Percentiles rank a stretch among this genome's conserved stretches.
These are phyloP conservation scores for Aureobasidium sp. DNA, from an alignment of 2,329 filamentous ascomycete genomes.

Conservation along the genomic window DNA sequence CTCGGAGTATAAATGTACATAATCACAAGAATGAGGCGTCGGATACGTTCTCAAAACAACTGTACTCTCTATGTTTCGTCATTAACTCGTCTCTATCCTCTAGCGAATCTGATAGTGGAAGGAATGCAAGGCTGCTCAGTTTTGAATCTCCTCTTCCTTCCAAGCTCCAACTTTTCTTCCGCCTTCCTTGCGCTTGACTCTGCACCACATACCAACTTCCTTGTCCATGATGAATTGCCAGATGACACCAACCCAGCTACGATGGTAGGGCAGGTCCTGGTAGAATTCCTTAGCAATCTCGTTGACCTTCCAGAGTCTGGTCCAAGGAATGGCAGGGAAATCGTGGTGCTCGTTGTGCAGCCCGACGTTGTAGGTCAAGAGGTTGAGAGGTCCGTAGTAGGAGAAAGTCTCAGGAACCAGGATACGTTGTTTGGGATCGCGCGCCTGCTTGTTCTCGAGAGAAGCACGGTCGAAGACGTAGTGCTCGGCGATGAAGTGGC, in stretches of 20 bases:
- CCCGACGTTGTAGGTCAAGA: slow-evolving; percentile 93
- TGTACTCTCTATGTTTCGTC: not conserved
- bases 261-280: slow-evolving; percentile 73
- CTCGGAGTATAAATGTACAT: slow-evolving; percentile 12
- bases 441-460: slow-evolving; percentile 38
- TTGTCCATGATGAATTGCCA: slow-evolving; percentile 94
- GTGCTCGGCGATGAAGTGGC: slow-evolving; percentile 98
- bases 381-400: slow-evolving; percentile 90
- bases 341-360: slow-evolving; percentile 99
- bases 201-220: slow-evolving; percentile 80
- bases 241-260: slow-evolving; percentile 86
- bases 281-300: slow-evolving; percentile 87
- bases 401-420: slow-evolving; percentile 86
- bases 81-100: not conserved
- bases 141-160: slow-evolving; percentile 35
- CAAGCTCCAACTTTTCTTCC: slow-evolving; percentile 52
- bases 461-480: slow-evolving; percentile 47
- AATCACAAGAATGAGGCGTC: slow-evolving; percentile 1
- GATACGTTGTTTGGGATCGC: slow-evolving; percentile 31
- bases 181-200: slow-evolving; percentile 85
- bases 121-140: not conserved
- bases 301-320: slow-evolving; percentile 68
- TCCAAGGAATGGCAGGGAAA: slow-evolving; percentile 96
- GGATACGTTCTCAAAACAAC: not conserved
- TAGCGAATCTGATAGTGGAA: not conserved